phyloP scores from a whole-genome alignment of 495 filamentous ascomycete genomes.

The Immersiella caudata region DNA sequence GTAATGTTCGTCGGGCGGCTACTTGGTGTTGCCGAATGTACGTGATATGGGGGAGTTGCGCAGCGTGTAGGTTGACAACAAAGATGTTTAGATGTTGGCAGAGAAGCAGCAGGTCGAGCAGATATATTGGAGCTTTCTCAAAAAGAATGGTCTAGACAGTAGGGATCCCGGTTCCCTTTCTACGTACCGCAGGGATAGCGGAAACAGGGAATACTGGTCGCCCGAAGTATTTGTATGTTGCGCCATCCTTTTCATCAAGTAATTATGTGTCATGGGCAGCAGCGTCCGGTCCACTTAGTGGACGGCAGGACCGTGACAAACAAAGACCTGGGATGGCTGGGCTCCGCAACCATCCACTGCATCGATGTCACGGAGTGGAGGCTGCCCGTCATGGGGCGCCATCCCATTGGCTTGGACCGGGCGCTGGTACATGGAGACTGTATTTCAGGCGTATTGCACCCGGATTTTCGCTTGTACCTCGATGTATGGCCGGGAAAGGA shows the following conservation, averaged over 20 bases:
- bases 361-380: constrained; percentile 1
- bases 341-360: constrained; percentile 11
- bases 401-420: background rate
- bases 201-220: constrained; percentile 23
- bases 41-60: background rate
- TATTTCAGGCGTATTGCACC: background rate
- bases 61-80: background rate
- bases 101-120: background rate
- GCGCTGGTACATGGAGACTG: background rate
- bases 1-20: background rate
- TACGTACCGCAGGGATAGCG: background rate
- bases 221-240: constrained; percentile 30
- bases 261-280: constrained; percentile 55
- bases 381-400: background rate
- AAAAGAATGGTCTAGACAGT: background rate
- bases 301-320: constrained; percentile 24
- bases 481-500: background rate
- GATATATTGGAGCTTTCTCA: background rate
- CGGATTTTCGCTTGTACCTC: background rate
- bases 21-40: background rate
- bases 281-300: constrained; percentile 13
- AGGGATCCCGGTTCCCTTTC: background rate
- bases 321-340: constrained; percentile 8
- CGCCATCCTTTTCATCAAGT: constrained; percentile 48
- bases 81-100: background rate